These are phyloP conservation scores for Ramalina peruviana DNA, from an alignment of 495 filamentous ascomycete species.

Conservation along the genomic window DNA sequence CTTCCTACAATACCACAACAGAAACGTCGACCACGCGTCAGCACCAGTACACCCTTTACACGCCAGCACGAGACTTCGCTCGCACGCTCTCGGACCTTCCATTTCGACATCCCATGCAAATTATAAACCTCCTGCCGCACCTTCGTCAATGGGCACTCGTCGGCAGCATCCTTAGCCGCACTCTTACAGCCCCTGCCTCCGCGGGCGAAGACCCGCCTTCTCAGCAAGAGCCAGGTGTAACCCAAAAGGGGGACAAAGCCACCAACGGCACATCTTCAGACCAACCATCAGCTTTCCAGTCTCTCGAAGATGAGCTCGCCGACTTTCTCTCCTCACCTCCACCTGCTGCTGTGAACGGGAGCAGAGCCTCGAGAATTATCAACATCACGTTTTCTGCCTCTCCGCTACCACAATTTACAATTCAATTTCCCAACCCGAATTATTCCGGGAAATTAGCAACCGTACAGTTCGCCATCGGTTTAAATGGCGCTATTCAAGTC, in stretches of 20 bases:
- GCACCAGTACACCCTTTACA: conserved; percentile 57
- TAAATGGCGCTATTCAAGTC: conserved; percentile 43
- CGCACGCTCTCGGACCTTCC: conserved; percentile 55
- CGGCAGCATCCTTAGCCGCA: conserved; percentile 39
- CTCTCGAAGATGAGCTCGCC: conserved; percentile 6
- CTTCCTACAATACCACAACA: conserved; percentile 22
- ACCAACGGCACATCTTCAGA: background rate
- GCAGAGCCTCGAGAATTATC: conserved; percentile 15
- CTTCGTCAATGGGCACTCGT: conserved; percentile 66
- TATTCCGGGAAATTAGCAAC: conserved; percentile 26
- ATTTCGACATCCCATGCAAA: conserved; percentile 76
- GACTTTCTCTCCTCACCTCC: conserved; percentile 6
- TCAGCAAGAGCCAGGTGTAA: background rate
- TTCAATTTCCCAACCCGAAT: conserved; percentile 30
- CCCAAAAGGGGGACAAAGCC: background rate
- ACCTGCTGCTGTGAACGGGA: background rate
- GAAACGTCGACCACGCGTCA: conserved; percentile 29
- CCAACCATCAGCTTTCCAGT: conserved; percentile 1
- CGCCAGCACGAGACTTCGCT: conserved; percentile 56
- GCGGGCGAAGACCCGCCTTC: background rate
- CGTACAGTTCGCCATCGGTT: conserved; percentile 43
- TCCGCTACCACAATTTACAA: conserved; percentile 30
- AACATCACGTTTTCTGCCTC: conserved; percentile 35
- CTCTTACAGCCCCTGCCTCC: background rate
- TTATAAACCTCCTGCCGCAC: conserved; percentile 60